Evolutionary conservation across 31 red algal genomes (phyloP), one percentile per base, ranked within the genome.

Genomic region (Odonthalia washingtoniensis): DNA sequence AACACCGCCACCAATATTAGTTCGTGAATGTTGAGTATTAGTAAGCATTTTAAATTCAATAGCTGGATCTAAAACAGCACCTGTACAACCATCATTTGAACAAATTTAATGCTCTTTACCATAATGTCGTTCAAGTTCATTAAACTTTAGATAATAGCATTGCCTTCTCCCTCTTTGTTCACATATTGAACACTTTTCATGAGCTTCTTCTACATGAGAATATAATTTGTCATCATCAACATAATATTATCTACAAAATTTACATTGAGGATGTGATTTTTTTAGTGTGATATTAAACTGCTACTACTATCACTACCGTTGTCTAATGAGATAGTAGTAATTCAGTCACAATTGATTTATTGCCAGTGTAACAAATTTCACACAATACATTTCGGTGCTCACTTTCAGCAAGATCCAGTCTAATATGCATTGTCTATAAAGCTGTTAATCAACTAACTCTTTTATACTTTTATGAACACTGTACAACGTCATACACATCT

Each of bases 161-260:
- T 98, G 92, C 81, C 87, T 81, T 79, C 80, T 75, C 21, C 93
- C 93, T 28, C 84, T 91, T 0, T 93, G 90, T 72, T 98, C 96
- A 62, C 96, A 98, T n/a, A 98, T 52, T 5, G 72, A 70, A 70
- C 96, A 98, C 28, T 93, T 84, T 39, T 93, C 87, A 80, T 98
- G 96, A 3, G 46, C 26, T 27, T 95, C 81, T 69, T 90, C 88
- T 72, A 98, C 53, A 67, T 98, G 96, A 49, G 85, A 77, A 70
- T 89, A 98, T 12, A 98, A 61, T 33, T 77, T 66, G 17, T 98
- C 96, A 42, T 95, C 94, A 67, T 98, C 96, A 36, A 95, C 70
- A 30, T 72, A 88, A 46, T 92, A 82, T 4, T 69, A 40, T 3
- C 79, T 34, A 60, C 96, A 98, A 74, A 95, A 98, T 67, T 74